Conservation (phyloP, 371 early-diverging fungal genomes). For the Rhizopus sp. region DNA sequence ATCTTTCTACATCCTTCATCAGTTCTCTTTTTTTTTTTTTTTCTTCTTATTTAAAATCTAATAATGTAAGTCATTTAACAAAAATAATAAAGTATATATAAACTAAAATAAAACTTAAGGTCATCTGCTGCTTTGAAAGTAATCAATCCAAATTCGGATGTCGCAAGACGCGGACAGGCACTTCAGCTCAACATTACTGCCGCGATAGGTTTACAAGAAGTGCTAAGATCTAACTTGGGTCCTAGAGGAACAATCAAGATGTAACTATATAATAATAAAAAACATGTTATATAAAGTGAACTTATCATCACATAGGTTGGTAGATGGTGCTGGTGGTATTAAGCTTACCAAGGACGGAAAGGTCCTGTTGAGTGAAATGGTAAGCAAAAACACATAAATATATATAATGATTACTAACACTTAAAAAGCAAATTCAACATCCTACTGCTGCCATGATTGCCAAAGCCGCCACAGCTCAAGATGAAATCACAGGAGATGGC, state of each 20-base stretch:
- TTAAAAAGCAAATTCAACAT: slow-evolving; percentile 96
- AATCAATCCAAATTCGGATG: slow-evolving; percentile 98
- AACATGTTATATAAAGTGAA: neutral
- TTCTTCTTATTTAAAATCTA: slow-evolving; percentile 7
- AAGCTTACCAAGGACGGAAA: slow-evolving; percentile 98
- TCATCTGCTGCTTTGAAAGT: slow-evolving; percentile 78
- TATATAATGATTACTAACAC: neutral
- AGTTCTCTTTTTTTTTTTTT: slow-evolving; percentile 9
- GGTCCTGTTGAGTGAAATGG: slow-evolving; percentile 97
- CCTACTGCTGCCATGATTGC: slow-evolving; percentile 99
- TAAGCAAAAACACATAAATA: slow-evolving; percentile 27
- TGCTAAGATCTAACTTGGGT: slow-evolving; percentile 96
- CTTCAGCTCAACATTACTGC: slow-evolving; percentile 97
- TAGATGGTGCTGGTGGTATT: slow-evolving; percentile 94
- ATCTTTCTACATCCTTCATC: slow-evolving; percentile 20
- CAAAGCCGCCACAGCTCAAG: slow-evolving; percentile 98
- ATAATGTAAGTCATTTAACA: neutral
- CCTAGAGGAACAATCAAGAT: slow-evolving; percentile 99
- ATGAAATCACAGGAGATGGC: slow-evolving; percentile 99
- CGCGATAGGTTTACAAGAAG: slow-evolving; percentile 94
- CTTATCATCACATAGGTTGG: slow-evolving; percentile 69
- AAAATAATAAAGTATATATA: neutral
- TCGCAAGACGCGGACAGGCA: slow-evolving; percentile 98
- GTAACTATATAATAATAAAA: slow-evolving; percentile 36
- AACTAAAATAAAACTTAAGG: slow-evolving; percentile 16